Evolutionary conservation across 2,329 filamentous ascomycete genomes (phyloP), one percentile per base, ranked within the genome.

Genomic region (Clathrospora elynae): DNA sequence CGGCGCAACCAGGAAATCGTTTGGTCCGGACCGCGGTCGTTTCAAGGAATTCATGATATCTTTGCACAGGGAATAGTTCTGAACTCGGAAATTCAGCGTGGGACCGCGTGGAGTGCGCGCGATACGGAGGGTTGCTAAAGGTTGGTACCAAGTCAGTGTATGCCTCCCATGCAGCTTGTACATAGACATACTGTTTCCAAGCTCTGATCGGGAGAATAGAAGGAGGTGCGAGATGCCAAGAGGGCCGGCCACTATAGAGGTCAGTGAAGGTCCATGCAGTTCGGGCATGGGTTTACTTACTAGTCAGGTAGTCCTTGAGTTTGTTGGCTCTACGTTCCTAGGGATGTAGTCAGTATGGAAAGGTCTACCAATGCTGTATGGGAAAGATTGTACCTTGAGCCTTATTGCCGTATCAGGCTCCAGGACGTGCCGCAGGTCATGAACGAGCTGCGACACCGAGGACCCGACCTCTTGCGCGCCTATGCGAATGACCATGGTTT

Each of bases 401-500:
- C 42, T 46, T 11, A 42, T 46, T 5, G 43, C 43, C 11, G 93
- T 99, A 39, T 90, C 88, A 1, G 93, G 93, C 72, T 97, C 90
- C 90, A 99, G 95, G 75, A 97, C 92, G 41, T 80, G 80, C 60
- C 93, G 85, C 46, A 97, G 88, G 74, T 99, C 93, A 59, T 87
- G 85, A 14, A 92, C 91, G 59, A 99, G 78, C 73, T 97, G 91
- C 68, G 86, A 92, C 61, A 99, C 82, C 69, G 88, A 95, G 46
- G 89, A 83, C 44, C 93, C 93, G 37, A 99, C 90, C 67, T 96
- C 89, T 62, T 90, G 88, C 59, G 91, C 92, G 61, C 93, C 93
- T 62, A 96, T 91, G 58, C 93, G 88, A 71, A 99, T 96, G 45
- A 99, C 92, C 92, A 99, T 96, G 69, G 87, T 95, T 79, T 96